Conservation (phyloP, 2,329 filamentous ascomycete genomes). For the Talaromyces sp. region DNA sequence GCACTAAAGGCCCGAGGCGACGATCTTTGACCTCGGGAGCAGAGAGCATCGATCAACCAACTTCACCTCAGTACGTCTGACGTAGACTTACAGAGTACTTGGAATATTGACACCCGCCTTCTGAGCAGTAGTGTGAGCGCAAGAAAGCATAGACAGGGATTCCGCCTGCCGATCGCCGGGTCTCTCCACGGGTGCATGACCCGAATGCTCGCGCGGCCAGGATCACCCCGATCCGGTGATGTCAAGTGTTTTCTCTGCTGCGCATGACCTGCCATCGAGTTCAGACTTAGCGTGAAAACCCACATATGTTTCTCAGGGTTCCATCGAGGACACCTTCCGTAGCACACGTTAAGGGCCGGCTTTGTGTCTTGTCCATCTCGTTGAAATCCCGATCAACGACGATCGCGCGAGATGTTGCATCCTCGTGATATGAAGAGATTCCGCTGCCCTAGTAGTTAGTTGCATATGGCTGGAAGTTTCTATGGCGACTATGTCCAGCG, state of each 20-base stretch:
- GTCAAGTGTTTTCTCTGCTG: background rate
- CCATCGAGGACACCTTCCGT: background rate
- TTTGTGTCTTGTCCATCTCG: background rate
- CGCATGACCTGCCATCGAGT: conserved; percentile 1
- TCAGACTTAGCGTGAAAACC: background rate
- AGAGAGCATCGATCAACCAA: background rate
- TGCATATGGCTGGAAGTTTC: background rate
- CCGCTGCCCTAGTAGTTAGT: background rate
- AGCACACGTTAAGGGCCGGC: background rate
- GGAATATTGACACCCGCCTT: background rate
- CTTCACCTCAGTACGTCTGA: background rate
- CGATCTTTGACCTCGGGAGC: background rate
- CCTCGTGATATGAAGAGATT: conserved; percentile 5
- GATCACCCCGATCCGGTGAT: conserved; percentile 9
- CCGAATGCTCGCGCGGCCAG: conserved; percentile 6
- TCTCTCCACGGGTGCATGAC: conserved; percentile 7
- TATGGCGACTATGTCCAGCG: background rate
- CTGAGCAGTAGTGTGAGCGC: background rate
- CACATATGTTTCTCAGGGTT: background rate
- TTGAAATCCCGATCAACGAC: background rate
- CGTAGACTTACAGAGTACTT: background rate
- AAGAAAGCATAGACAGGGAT: conserved; percentile 6
- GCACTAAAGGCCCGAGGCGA: background rate
- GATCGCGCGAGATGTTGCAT: conserved; percentile 2
- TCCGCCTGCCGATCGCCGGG: conserved; percentile 13